phyloP scores from a whole-genome alignment of 176 grass and related monocot genomes.

The Elymus sibiricus region DNA sequence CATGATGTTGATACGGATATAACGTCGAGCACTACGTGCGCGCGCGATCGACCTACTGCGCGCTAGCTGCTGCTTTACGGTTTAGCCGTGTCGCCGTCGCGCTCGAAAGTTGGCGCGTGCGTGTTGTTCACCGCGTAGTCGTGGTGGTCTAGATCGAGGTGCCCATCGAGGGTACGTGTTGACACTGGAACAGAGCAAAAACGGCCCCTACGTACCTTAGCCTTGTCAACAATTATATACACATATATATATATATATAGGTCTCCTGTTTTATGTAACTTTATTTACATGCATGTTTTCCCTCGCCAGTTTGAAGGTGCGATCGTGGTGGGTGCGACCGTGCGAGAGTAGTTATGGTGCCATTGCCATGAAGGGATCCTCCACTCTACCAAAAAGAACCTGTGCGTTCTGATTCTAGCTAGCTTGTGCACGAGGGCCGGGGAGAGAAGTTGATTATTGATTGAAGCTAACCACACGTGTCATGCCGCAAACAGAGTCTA shows the following conservation, averaged over 20 bases:
- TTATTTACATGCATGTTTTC: too few relatives aligned
- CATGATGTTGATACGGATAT: neutral
- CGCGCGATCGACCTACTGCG: neutral
- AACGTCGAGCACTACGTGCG: neutral
- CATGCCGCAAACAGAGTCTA: neutral
- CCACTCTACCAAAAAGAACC: neutral
- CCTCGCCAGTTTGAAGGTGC: too few relatives aligned
- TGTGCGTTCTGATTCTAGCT: neutral
- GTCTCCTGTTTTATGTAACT: too few relatives aligned
- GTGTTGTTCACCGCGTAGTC: neutral
- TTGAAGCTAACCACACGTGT: neutral
- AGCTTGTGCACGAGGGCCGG: neutral
- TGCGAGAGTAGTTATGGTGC: too few relatives aligned
- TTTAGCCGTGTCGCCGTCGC: neutral
- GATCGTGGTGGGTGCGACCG: too few relatives aligned
- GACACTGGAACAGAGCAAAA: neutral
- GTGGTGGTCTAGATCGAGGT: neutral
- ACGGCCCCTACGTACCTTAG: neutral
- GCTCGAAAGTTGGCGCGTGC: neutral
- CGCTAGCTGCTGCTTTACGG: neutral
- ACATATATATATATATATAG: too few relatives aligned
- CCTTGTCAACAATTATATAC: too few relatives aligned
- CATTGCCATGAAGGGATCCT: neutral
- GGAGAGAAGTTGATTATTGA: neutral
- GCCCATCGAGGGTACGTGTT: neutral